Evolutionary conservation across 208 protist species (phyloP).

Genomic region (Trypanosoma boissoni): DNA sequence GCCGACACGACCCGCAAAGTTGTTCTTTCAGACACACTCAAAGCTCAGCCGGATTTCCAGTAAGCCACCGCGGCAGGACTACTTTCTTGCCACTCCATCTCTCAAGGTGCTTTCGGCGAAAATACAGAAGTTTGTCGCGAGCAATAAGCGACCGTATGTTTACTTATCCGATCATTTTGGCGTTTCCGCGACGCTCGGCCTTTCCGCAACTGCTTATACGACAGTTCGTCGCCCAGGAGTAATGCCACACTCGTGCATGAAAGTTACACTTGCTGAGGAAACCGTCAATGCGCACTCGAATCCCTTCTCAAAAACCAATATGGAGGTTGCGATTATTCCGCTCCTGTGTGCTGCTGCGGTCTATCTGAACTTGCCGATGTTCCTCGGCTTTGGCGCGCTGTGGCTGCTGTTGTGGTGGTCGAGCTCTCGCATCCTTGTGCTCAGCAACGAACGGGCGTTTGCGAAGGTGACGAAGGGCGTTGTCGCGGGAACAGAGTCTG

Average conservation of each 20-base stretch:
- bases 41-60: constrained; percentile 59
- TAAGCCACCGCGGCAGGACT: constrained; percentile 80
- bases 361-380: constrained; percentile 36
- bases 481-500: constrained; percentile 33
- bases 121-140: constrained; percentile 83
- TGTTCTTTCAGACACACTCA: constrained; percentile 84
- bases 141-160: constrained; percentile 69
- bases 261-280: constrained; percentile 53
- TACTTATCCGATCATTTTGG: constrained; percentile 92
- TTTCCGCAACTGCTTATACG: constrained; percentile 2
- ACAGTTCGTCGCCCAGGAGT: neutral
- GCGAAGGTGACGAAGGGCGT: constrained; percentile 44
- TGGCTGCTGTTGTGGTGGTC: constrained; percentile 35
- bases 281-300: constrained; percentile 71
- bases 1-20: constrained; percentile 67
- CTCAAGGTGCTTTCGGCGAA: constrained; percentile 31
- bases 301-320: constrained; percentile 39
- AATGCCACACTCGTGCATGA: constrained; percentile 29
- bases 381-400: constrained; percentile 31
- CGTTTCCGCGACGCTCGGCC: constrained; percentile 35
- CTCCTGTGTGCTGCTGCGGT: constrained; percentile 35
- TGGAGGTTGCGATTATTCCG: constrained; percentile 41
- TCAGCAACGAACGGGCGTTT: constrained; percentile 35
- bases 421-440: constrained; percentile 32
- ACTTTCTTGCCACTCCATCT: constrained; percentile 64